Conservation (phyloP, 2,329 filamentous ascomycete genomes). For the Aspergillus costaricaensis region DNA sequence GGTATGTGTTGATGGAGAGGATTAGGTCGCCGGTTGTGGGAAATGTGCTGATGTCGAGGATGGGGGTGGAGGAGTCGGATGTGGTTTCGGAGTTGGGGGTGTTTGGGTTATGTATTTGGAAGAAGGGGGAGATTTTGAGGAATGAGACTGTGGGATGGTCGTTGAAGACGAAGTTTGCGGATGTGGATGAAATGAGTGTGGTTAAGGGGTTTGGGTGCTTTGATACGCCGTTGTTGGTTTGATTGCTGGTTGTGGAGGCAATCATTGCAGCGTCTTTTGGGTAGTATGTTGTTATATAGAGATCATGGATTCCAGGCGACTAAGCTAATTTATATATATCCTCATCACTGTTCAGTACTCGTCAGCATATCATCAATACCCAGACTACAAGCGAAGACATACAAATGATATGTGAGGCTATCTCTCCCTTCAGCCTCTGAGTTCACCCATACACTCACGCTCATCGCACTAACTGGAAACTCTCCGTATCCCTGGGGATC, state of each 20-base stretch:
- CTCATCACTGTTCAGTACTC: background rate
- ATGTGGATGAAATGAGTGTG: conserved; percentile 50
- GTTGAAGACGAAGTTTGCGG: conserved; percentile 47
- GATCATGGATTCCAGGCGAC: too few species aligned
- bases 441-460: conserved; percentile 65
- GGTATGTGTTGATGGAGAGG: conserved; percentile 45
- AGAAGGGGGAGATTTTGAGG: conserved; percentile 30
- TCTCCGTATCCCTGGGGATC: conserved; percentile 60
- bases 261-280: too few species aligned
- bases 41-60: conserved; percentile 38
- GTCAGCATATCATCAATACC: background rate
- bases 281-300: too few species aligned
- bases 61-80: conserved; percentile 35
- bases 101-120: conserved; percentile 45
- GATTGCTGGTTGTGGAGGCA: background rate
- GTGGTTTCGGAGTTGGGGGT: conserved; percentile 50
- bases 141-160: conserved; percentile 44
- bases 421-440: conserved; percentile 55
- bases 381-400: conserved; percentile 23
- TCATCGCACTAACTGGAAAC: conserved; percentile 58
- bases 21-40: conserved; percentile 37
- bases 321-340: background rate
- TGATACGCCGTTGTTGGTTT: conserved; percentile 44
- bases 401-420: conserved; percentile 46
- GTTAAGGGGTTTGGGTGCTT: conserved; percentile 52